Conservation (phyloP, 2,329 filamentous ascomycete species). For the Colletotrichum filicis region DNA sequence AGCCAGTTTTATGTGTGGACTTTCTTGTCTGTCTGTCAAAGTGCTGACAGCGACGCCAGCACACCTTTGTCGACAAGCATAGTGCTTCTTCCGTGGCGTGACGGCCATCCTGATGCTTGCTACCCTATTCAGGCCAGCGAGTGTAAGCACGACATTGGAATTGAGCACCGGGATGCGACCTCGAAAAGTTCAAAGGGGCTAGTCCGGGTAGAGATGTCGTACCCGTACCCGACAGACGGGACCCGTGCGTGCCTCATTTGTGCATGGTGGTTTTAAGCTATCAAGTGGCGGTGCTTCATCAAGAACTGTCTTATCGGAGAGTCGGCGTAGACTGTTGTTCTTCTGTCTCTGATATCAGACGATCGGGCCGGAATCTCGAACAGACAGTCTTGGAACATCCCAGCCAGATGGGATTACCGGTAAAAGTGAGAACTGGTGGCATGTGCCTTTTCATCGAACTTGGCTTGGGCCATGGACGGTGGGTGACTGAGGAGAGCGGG, state of each 20-base stretch:
- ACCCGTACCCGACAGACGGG: constrained; percentile 29
- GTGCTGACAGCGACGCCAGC: not conserved
- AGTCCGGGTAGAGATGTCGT: constrained; percentile 6
- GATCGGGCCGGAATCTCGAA: constrained; percentile 29
- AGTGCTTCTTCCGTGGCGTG: not conserved
- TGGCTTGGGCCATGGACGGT: not conserved
- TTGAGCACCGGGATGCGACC: not conserved
- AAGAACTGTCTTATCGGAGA: not conserved
- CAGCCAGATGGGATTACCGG: not conserved
- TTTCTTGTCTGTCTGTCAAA: not conserved
- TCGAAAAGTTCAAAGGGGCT: not conserved
- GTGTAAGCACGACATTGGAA: not conserved
- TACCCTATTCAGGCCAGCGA: not conserved
- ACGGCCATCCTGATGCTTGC: not conserved
- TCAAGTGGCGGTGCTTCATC: not conserved
- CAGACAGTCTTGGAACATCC: constrained; percentile 27
- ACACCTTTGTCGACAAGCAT: not conserved
- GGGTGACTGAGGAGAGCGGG: not conserved
- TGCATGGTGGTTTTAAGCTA: not conserved
- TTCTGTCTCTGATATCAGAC: constrained; percentile 21
- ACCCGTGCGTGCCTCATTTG: constrained; percentile 18
- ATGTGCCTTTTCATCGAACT: not conserved
- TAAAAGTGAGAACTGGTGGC: not conserved
- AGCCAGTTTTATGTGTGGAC: not conserved
- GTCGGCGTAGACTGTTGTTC: not conserved